Evolutionary conservation across 768 basidiomycete species (phyloP).

Genomic region (Trametes gibbosa): DNA sequence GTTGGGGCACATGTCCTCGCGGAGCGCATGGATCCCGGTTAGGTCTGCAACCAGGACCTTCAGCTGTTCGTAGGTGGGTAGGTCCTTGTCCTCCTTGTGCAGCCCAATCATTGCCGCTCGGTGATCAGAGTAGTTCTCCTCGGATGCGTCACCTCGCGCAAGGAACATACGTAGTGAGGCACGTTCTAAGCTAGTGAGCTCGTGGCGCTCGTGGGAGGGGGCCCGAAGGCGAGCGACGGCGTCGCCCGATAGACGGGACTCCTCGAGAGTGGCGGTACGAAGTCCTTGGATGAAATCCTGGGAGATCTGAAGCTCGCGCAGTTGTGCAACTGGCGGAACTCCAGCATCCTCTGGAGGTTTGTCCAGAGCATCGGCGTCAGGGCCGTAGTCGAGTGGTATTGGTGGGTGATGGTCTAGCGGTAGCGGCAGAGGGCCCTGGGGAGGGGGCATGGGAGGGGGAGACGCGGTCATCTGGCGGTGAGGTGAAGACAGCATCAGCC

Average conservation of each 20-base stretch:
- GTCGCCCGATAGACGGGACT: not conserved
- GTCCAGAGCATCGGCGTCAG: not conserved
- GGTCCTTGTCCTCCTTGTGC: not conserved
- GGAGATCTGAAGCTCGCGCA: not conserved
- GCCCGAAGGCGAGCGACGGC: not conserved
- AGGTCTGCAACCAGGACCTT: slow-evolving; percentile 29
- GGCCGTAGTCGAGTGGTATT: too few species aligned
- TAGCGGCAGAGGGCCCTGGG: not conserved
- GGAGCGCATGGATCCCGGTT: slow-evolving; percentile 12
- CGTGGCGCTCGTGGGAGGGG: not conserved
- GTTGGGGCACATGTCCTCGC: not conserved
- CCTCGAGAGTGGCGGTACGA: not conserved
- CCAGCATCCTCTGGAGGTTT: not conserved
- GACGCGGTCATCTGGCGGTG: too few species aligned
- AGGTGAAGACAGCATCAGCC: too few species aligned
- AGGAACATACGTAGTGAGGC: not conserved
- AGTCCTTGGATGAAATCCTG: not conserved
- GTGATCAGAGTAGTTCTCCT: not conserved
- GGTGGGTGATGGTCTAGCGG: too few species aligned
- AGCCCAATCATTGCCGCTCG: not conserved
- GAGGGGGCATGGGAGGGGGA: too few species aligned
- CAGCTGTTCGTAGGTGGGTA: slow-evolving; percentile 30
- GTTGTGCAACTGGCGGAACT: not conserved
- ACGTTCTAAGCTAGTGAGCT: not conserved
- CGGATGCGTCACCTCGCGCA: not conserved